phyloP scores from a whole-genome alignment of 805 yeast genomes.

The Candida odintsovae region DNA sequence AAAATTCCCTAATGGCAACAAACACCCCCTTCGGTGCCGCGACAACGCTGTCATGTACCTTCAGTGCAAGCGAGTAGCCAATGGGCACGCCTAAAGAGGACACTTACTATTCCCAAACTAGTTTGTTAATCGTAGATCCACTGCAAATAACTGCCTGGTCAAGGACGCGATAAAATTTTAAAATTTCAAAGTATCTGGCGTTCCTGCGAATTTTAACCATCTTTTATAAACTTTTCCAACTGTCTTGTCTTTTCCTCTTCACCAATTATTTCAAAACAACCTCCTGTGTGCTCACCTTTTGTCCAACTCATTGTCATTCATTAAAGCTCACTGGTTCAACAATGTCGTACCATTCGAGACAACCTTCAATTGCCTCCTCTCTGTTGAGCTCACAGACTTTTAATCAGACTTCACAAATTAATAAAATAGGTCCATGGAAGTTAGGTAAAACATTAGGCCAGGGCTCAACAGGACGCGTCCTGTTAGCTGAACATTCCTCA shows the following conservation, averaged over 20 bases:
- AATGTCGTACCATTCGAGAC: constrained; percentile 40
- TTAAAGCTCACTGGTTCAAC: constrained; percentile 11
- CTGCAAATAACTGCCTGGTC: neutral
- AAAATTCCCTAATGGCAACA: neutral
- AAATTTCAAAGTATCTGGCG: neutral
- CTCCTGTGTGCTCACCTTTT: neutral
- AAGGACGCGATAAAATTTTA: neutral
- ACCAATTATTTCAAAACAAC: neutral
- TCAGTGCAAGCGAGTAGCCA: neutral
- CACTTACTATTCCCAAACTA: neutral
- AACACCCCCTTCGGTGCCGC: neutral
- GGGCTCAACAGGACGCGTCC: constrained; percentile 79
- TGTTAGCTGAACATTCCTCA: constrained; percentile 61
- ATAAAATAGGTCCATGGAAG: constrained; percentile 75
- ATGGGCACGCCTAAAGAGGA: neutral
- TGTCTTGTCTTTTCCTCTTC: neutral
- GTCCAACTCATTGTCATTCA: constrained; percentile 8
- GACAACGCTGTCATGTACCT: neutral
- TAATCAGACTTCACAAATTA: constrained; percentile 33
- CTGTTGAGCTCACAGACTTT: constrained; percentile 39
- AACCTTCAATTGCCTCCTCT: constrained; percentile 54
- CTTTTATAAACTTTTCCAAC: neutral
- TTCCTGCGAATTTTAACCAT: neutral
- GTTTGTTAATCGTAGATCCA: too few relatives aligned
- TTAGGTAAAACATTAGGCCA: constrained; percentile 74